phyloP scores from a whole-genome alignment of 495 filamentous ascomycete genomes.

The Lepidopterella palustris region DNA sequence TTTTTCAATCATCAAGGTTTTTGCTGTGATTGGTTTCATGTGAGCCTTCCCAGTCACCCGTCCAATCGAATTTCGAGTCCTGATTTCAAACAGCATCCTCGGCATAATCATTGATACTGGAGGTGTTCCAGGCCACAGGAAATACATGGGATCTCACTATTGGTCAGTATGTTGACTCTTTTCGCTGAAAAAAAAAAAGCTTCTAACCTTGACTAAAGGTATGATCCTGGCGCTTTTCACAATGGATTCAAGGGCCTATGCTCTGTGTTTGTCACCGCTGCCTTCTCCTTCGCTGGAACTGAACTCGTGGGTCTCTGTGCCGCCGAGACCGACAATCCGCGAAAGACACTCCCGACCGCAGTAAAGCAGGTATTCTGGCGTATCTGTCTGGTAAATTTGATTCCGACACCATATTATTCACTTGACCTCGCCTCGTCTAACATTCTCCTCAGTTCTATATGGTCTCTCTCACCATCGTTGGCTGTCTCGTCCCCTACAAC shows the following conservation, averaged over 20 bases:
- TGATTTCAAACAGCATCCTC: constrained; percentile 25
- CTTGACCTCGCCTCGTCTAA: background rate
- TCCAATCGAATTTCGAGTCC: background rate
- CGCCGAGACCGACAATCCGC: constrained; percentile 80
- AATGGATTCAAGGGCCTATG: constrained; percentile 93
- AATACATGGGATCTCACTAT: constrained; percentile 53
- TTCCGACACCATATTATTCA: background rate
- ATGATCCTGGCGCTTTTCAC: constrained; percentile 76
- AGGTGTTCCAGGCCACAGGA: constrained; percentile 58
- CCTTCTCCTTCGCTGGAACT: constrained; percentile 87
- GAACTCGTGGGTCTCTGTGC: constrained; percentile 88
- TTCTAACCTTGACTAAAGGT: constrained; percentile 52
- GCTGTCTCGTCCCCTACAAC: constrained; percentile 35
- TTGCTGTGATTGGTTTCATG: constrained; percentile 57
- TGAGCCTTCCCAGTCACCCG: background rate
- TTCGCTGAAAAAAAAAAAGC: background rate
- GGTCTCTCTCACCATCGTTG: constrained; percentile 34
- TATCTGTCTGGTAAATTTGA: constrained; percentile 55
- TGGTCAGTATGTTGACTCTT: constrained; percentile 32
- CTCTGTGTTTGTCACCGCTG: constrained; percentile 86
- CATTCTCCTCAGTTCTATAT: constrained; percentile 32
- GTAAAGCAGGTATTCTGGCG: constrained; percentile 96
- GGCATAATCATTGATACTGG: constrained; percentile 45
- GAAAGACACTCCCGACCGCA: constrained; percentile 80
- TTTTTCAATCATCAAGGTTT: constrained; percentile 56